Evolutionary conservation across 352 stramenopile genomes (phyloP).

Genomic region (Pythium aquatile): DNA sequence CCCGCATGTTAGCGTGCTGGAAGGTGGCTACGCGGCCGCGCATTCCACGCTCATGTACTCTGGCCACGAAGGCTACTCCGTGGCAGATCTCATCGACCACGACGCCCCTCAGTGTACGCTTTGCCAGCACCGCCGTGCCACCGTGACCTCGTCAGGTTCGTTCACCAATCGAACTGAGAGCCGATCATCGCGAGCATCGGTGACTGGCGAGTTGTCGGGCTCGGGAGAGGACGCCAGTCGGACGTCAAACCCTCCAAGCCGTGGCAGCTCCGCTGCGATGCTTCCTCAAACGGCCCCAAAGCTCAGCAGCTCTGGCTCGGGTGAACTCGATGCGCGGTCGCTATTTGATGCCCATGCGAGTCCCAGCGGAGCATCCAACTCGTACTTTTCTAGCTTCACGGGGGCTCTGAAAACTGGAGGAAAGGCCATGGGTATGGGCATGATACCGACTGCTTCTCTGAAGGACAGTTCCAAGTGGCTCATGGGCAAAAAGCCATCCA

Average conservation of each 20-base stretch:
- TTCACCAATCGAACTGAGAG: conserved; percentile 20
- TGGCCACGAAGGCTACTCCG: conserved; percentile 36
- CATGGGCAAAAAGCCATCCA: conserved; percentile 51
- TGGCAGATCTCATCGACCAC: conserved; percentile 75
- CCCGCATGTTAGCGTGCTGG: conserved; percentile 69
- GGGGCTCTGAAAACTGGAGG: conserved; percentile 64
- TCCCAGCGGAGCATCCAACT: conserved; percentile 21
- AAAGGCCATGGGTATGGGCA: conserved; percentile 49
- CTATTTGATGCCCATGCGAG: conserved; percentile 38
- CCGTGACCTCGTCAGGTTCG: conserved; percentile 14
- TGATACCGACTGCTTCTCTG: conserved; percentile 49
- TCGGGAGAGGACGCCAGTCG: not conserved
- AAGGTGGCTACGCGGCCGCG: conserved; percentile 65
- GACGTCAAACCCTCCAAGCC: conserved; percentile 10
- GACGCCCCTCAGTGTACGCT: conserved; percentile 57
- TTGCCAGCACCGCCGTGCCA: conserved; percentile 53
- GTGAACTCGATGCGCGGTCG: conserved; percentile 34
- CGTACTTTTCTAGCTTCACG: conserved; percentile 72
- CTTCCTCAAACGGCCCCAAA: conserved; percentile 14
- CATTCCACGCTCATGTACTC: conserved; percentile 55
- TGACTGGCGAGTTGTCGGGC: not conserved
- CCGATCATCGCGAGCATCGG: conserved; percentile 7
- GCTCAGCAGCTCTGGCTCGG: conserved; percentile 17
- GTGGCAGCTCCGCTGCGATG: conserved; percentile 17
- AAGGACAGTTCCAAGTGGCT: conserved; percentile 77